Evolutionary conservation across 2,329 filamentous ascomycete species (phyloP).

Genomic region (Myotisia sp.): DNA sequence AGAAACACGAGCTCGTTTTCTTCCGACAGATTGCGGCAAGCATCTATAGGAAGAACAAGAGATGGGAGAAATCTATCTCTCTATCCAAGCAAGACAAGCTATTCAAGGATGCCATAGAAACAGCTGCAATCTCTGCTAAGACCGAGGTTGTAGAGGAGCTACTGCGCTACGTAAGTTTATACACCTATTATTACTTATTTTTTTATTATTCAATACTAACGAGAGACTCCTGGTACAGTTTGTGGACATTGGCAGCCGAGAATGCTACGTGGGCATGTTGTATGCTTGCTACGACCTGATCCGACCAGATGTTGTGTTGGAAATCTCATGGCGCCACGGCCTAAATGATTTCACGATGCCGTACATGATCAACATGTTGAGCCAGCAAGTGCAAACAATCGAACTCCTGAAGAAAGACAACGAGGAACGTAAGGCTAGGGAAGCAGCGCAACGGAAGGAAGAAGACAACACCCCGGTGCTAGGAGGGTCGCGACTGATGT

Average conservation of each 20-base stretch:
- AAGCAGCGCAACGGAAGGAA: slow-evolving; percentile 66
- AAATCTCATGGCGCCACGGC: slow-evolving; percentile 92
- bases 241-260: slow-evolving; percentile 94
- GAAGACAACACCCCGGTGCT: slow-evolving; percentile 91
- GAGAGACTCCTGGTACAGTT: slow-evolving; percentile 45
- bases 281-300: slow-evolving; percentile 98
- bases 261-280: slow-evolving; percentile 99
- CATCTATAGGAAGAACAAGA: slow-evolving; percentile 99
- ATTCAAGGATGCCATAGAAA: slow-evolving; percentile 99
- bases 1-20: slow-evolving; percentile 97
- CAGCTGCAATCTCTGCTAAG: slow-evolving; percentile 82
- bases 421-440: slow-evolving; percentile 67
- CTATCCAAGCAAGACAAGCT: slow-evolving; percentile 98
- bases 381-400: slow-evolving; percentile 78
- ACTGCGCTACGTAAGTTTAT: slow-evolving; percentile 75
- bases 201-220: slow-evolving; percentile 1
- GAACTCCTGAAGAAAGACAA: slow-evolving; percentile 84
- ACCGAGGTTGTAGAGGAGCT: slow-evolving; percentile 87
- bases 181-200: neutral
- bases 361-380: slow-evolving; percentile 97
- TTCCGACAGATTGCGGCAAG: slow-evolving; percentile 96
- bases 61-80: slow-evolving; percentile 97
- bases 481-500: slow-evolving; percentile 77
- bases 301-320: slow-evolving; percentile 78
- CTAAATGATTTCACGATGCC: slow-evolving; percentile 98